Base-by-base conservation (phyloP, 352 stramenopile species). In the Hyaloperonospora arabidopsidis region DNA sequence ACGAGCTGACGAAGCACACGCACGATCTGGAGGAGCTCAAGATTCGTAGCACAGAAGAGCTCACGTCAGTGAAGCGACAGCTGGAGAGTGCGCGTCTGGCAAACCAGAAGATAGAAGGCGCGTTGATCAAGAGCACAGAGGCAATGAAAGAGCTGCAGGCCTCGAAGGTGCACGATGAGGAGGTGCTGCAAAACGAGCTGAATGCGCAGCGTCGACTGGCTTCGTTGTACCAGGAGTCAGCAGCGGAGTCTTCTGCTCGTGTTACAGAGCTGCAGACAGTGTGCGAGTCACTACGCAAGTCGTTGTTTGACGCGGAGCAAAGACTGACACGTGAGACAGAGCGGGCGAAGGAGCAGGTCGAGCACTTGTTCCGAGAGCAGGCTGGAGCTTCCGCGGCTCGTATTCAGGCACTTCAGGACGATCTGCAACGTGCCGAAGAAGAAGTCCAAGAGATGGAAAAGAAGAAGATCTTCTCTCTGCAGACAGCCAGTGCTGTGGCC, bases 351-450 rank as follows among this genome's bases (percentile, higher is more conserved):
- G 57, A 84, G 13, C 71, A 84, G 18, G 79, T 87, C 12, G 70
- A 89, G 50, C 69, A 87, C 44, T 58, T 90, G n/a, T 90, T 90
- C 64, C 70, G 57, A 34, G 74, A 91, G 49, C 81, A 92, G 47
- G 60, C 68, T 1, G 57, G 74, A n/a, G 54, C 65, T 3, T 87
- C 74, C 0, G 80, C 87, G 49, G 53, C 65, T 5, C 71, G 70
- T 2, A 82, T 92, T 38, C 61, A 74, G 45, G 69, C 57, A 25
- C 57, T 92, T 17, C 61, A 89, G 36, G 63, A 72, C 1, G 73
- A 87, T 32, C 38, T 92, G 1, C 58, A 73, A 13, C 68, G 74
- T n/a, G 68, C 82, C 0, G 56, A 84, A n/a, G 57, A 73, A 17
- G 70, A 70, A 21, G 61, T 86, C 28, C 48, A 79, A 35, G 74